phyloP scores from a whole-genome alignment of 257 asterid species.

The Jasminum sambac region DNA sequence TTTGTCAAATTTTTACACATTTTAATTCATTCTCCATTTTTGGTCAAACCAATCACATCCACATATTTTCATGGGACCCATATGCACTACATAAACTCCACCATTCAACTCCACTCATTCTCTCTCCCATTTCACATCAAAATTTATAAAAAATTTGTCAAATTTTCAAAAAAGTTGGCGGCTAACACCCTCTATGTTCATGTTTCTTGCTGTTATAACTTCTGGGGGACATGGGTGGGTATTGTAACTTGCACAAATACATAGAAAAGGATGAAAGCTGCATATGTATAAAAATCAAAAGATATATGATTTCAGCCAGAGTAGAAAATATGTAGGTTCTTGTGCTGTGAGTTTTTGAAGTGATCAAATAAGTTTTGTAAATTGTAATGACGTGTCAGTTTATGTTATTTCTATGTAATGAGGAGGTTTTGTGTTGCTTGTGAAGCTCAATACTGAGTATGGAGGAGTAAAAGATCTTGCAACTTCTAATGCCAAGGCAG shows the following conservation, averaged over 20 bases:
- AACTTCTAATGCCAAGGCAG: slow-evolving; percentile 30
- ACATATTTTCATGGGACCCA: no score
- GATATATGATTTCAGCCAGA: not conserved
- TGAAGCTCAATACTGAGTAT: slow-evolving; percentile 70
- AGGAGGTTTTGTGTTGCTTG: slow-evolving; percentile 11
- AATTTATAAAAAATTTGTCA: no score
- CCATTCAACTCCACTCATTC: no score
- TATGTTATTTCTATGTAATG: slow-evolving; percentile 2
- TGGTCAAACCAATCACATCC: no score
- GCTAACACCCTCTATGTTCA: no score
- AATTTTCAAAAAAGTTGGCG: no score
- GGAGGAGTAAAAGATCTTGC: slow-evolving; percentile 41
- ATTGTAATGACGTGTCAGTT: not conserved
- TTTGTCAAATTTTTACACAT: no score
- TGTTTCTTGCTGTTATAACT: not conserved
- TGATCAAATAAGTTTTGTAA: not conserved
- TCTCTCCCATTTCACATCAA: no score
- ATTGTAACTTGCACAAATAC: not conserved
- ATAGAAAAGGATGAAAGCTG: not conserved
- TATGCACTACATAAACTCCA: no score
- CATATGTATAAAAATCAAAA: not conserved
- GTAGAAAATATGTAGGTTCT: not conserved
- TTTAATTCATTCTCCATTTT: no score
- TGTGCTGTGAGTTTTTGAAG: not conserved
- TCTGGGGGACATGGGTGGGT: slow-evolving; percentile 6